phyloP scores from a whole-genome alignment of 768 basidiomycete species.

The Lactifluus subvellereus region DNA sequence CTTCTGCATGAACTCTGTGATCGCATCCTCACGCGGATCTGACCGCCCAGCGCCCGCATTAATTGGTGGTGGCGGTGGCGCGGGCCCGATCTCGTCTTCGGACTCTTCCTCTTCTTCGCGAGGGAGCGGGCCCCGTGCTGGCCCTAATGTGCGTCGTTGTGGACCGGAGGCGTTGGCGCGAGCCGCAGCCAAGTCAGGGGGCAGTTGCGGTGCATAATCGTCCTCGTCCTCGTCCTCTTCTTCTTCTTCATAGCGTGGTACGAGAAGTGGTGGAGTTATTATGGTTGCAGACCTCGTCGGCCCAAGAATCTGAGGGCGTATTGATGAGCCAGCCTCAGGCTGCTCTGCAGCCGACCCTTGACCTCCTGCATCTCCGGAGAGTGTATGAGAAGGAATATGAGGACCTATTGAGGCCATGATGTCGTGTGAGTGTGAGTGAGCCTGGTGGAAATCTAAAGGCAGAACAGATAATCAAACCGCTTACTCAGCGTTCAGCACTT shows the following conservation, averaged over 20 bases:
- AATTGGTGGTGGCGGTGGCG: conserved; percentile 42
- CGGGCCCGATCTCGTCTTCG: conserved; percentile 81
- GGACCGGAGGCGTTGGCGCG: conserved; percentile 30
- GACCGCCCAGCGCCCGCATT: neutral
- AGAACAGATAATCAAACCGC: neutral
- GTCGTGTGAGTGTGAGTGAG: neutral
- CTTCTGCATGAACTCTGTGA: conserved; percentile 76
- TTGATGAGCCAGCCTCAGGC: conserved; percentile 9
- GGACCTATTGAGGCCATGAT: conserved; percentile 28
- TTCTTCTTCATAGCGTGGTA: conserved; percentile 22
- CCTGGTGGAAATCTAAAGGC: too few species aligned
- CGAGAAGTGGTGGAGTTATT: conserved; percentile 19
- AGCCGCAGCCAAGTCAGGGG: conserved; percentile 57
- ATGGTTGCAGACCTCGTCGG: neutral
- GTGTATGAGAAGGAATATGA: conserved; percentile 26
- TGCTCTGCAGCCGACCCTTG: neutral
- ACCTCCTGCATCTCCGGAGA: neutral
- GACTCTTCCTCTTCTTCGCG: conserved; percentile 37
- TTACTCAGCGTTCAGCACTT: neutral
- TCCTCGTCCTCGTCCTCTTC: conserved; percentile 53
- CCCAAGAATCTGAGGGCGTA: conserved; percentile 23
- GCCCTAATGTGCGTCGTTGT: conserved; percentile 41
- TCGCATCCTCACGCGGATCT: conserved; percentile 47
- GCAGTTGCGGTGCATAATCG: conserved; percentile 67
- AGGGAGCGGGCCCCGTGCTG: conserved; percentile 42